Evolutionary conservation across 2,329 filamentous ascomycete species (phyloP).

Genomic region (Fusarium virguliforme): DNA sequence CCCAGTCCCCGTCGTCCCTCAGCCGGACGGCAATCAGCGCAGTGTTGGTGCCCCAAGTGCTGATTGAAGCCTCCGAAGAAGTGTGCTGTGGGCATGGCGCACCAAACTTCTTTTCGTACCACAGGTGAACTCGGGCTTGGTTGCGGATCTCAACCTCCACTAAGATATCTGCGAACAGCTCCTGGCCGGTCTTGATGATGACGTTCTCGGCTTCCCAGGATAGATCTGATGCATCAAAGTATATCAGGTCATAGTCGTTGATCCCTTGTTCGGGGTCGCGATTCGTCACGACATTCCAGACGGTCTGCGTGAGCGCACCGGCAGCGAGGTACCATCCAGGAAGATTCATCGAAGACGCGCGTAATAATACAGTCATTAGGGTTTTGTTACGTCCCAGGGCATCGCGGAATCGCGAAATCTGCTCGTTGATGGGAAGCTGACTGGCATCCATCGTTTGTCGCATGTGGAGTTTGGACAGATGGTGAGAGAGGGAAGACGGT

Average conservation of each 20-base stretch:
- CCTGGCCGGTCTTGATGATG: slow-evolving; percentile 52
- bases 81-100: slow-evolving; percentile 51
- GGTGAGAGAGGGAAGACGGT: background rate
- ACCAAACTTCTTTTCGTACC: slow-evolving; percentile 56
- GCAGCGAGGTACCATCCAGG: slow-evolving; percentile 58
- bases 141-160: slow-evolving; percentile 58
- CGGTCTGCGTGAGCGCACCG: slow-evolving; percentile 57
- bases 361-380: slow-evolving; percentile 50
- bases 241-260: slow-evolving; percentile 58
- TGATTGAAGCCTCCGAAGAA: slow-evolving; percentile 55
- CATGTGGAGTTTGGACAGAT: background rate
- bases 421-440: slow-evolving; percentile 50
- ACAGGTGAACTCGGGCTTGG: slow-evolving; percentile 58
- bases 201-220: slow-evolving; percentile 58
- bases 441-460: slow-evolving; percentile 32
- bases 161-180: slow-evolving; percentile 53
- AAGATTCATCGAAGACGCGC: slow-evolving; percentile 48
- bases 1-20: slow-evolving; percentile 50
- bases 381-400: slow-evolving; percentile 51
- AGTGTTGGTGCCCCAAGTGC: slow-evolving; percentile 56
- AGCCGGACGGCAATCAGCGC: slow-evolving; percentile 55
- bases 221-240: slow-evolving; percentile 54
- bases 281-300: slow-evolving; percentile 56
- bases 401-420: slow-evolving; percentile 46
- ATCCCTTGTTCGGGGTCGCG: slow-evolving; percentile 55